These are phyloP conservation scores for Lodderomyces elongisporus DNA, from an alignment of 1,139 yeast genomes.

Conservation along the genomic window DNA sequence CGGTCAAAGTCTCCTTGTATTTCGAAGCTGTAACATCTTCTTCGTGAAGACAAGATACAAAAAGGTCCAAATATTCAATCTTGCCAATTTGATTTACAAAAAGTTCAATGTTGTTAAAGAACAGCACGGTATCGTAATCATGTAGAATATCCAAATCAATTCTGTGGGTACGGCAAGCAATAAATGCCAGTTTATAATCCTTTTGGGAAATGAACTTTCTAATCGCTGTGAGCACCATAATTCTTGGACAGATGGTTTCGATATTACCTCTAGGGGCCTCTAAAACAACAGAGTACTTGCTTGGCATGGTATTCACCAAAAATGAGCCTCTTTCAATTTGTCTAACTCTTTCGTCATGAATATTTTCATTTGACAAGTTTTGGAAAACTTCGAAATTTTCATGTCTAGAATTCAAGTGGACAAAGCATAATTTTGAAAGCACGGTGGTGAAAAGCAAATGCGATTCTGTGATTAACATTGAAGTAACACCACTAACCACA, in stretches of 20 bases:
- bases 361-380: constrained; percentile 16
- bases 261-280: constrained; percentile 97
- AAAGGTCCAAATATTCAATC: constrained; percentile 77
- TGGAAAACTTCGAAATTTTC: constrained; percentile 23
- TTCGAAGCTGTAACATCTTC: constrained; percentile 84
- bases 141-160: constrained; percentile 85
- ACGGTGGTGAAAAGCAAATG: constrained; percentile 85
- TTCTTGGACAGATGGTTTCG: constrained; percentile 90
- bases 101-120: constrained; percentile 56
- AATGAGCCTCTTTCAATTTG: constrained; percentile 88
- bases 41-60: constrained; percentile 78
- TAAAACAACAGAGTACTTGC: constrained; percentile 74
- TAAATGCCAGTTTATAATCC: constrained; percentile 67
- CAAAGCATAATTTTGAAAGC: constrained; percentile 75
- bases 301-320: constrained; percentile 75
- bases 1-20: constrained; percentile 64
- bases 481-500: constrained; percentile 77
- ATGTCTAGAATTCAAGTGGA: constrained; percentile 54
- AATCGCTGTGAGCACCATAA: constrained; percentile 83
- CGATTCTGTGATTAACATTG: constrained; percentile 67
- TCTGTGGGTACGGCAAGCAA: constrained; percentile 84
- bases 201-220: constrained; percentile 57
- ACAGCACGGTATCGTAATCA: constrained; percentile 75
- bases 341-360: constrained; percentile 76
- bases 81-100: constrained; percentile 69